Conservation (phyloP, 75 land plant genomes). For the Larix kaempferi region DNA sequence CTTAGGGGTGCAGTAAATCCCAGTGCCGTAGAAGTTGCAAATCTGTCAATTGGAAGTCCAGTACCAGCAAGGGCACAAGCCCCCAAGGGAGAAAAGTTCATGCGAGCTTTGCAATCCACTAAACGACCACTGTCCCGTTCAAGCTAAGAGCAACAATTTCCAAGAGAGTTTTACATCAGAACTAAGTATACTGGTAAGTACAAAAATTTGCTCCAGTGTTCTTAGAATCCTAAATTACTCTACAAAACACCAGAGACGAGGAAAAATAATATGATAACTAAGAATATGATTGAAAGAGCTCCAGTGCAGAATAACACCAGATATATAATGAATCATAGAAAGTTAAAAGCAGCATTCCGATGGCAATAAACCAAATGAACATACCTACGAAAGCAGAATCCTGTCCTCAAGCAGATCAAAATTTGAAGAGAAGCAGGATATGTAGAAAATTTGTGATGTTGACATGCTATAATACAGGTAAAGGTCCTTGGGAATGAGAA, state of each 20-base stretch:
- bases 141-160: slow-evolving; percentile 41
- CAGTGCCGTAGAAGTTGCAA: slow-evolving; percentile 67
- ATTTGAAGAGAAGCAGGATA: not conserved
- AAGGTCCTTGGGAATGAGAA: not conserved
- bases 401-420: not conserved
- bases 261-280: not conserved
- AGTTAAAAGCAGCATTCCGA: not conserved
- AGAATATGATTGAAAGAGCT: too few relatives aligned
- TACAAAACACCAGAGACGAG: not conserved
- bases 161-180: not conserved
- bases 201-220: not conserved
- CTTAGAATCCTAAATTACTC: not conserved
- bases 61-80: slow-evolving; percentile 99
- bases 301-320: too few relatives aligned
- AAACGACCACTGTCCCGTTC: slow-evolving; percentile 91
- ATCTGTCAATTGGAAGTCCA: slow-evolving; percentile 92
- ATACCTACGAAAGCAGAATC: not conserved
- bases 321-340: too few relatives aligned
- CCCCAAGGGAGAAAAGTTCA: slow-evolving; percentile 91
- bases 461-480: not conserved
- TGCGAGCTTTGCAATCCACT: slow-evolving; percentile 53
- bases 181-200: too few relatives aligned
- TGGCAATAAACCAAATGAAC: not conserved
- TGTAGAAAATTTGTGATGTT: not conserved
- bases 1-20: slow-evolving; percentile 92